phyloP scores from a whole-genome alignment of 2,329 filamentous ascomycete genomes.

The Sphaerostilbella broomeana region DNA sequence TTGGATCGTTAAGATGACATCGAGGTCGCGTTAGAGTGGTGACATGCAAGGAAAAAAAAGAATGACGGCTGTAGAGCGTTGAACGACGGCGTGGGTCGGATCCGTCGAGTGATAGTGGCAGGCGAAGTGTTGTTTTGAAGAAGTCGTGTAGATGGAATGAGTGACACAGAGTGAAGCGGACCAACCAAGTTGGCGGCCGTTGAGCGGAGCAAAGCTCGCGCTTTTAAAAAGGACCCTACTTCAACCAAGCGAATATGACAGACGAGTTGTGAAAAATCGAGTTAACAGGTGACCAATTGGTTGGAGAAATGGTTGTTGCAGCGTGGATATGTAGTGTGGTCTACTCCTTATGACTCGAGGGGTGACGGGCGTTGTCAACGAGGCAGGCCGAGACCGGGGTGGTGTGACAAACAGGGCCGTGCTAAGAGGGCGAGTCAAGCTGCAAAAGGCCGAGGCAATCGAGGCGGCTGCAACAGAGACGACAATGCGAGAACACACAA shows the following conservation, averaged over 20 bases:
- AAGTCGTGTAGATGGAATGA: background rate
- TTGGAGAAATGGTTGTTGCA: conserved; percentile 13
- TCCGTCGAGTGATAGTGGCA: conserved; percentile 18
- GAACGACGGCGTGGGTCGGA: conserved; percentile 23
- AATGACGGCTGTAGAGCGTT: conserved; percentile 14
- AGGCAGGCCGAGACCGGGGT: conserved; percentile 14
- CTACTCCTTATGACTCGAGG: conserved; percentile 10
- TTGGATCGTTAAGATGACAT: conserved; percentile 41
- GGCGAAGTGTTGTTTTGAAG: conserved; percentile 5
- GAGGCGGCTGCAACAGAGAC: conserved; percentile 4
- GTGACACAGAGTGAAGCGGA: conserved; percentile 17
- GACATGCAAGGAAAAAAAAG: conserved; percentile 14
- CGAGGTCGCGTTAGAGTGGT: conserved; percentile 25
- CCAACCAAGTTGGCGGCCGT: conserved; percentile 20
- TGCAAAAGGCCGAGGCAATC: conserved; percentile 3
- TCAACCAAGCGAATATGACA: conserved; percentile 17
- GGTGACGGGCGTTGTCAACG: background rate
- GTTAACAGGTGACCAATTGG: conserved; percentile 17
- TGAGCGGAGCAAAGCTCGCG: conserved; percentile 27
- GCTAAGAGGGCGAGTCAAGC: background rate
- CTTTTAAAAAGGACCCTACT: conserved; percentile 19
- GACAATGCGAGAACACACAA: conserved; percentile 6
- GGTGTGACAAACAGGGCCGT: conserved; percentile 8
- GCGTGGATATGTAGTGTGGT: conserved; percentile 17
- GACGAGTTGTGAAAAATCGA: conserved; percentile 15